These are phyloP conservation scores for Fraxinus cuspidata DNA, from an alignment of 257 asterid species.

Conservation along the genomic window DNA sequence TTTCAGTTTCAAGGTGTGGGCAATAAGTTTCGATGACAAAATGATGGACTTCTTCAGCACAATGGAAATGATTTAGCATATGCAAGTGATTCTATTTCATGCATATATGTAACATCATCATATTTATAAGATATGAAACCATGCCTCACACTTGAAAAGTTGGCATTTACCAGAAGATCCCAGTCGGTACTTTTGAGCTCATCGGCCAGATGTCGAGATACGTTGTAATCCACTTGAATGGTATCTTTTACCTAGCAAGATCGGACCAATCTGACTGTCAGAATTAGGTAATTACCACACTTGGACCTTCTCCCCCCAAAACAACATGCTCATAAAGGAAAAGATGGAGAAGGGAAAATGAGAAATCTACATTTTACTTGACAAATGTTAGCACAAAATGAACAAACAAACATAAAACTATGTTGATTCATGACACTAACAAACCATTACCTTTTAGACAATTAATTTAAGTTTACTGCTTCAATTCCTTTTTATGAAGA, in stretches of 20 bases:
- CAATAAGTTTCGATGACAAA: conserved; percentile 4
- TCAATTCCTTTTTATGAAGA: conserved; percentile 5
- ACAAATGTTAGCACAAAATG: background rate
- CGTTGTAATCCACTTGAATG: conserved; percentile 88
- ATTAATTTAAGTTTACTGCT: conserved; percentile 7
- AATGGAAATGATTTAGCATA: background rate
- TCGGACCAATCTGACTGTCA: conserved; percentile 21
- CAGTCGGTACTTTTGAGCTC: conserved; percentile 69
- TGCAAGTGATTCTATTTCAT: conserved; percentile 9
- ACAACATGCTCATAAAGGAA: background rate
- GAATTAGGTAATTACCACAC: background rate
- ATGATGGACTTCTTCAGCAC: conserved; percentile 1
- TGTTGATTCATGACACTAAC: background rate
- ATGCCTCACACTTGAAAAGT: conserved; percentile 19
- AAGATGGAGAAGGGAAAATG: background rate
- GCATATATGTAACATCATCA: conserved; percentile 4
- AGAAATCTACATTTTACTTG: background rate
- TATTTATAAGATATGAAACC: conserved; percentile 16
- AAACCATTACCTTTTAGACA: conserved; percentile 2
- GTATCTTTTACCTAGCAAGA: conserved; percentile 82
- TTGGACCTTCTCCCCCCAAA: background rate
- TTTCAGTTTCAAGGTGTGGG: conserved; percentile 22
- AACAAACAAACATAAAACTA: background rate
- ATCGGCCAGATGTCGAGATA: conserved; percentile 68
- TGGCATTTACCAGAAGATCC: conserved; percentile 73